These are phyloP conservation scores for Solanum paucissectum DNA, from an alignment of 257 asterid genomes.

Conservation along the genomic window DNA sequence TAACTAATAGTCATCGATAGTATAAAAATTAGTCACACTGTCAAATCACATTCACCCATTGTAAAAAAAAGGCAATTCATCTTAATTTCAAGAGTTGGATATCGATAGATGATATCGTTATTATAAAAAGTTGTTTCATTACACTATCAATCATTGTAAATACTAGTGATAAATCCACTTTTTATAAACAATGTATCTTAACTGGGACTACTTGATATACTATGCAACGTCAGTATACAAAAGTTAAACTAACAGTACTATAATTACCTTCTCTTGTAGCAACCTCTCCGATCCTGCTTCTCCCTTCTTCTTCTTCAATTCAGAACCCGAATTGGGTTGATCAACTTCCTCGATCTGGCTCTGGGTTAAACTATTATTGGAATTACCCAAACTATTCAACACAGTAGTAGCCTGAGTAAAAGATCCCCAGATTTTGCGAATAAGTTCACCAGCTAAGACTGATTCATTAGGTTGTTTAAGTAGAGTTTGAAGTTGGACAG, in stretches of 20 bases:
- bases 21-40: not conserved
- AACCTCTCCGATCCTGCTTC: slow-evolving; percentile 48
- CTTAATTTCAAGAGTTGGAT: not conserved
- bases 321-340: slow-evolving; percentile 11
- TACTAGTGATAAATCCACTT: not conserved
- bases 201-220: not conserved
- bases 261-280: slow-evolving; percentile 53
- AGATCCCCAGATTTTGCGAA: slow-evolving; percentile 27
- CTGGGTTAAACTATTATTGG: not conserved
- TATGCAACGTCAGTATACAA: not conserved
- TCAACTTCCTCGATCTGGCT: slow-evolving; percentile 20
- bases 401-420: slow-evolving; percentile 24
- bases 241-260: not conserved
- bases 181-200: not conserved
- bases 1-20: not conserved
- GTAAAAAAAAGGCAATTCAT: too few species aligned
- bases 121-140: not conserved
- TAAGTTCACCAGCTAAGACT: slow-evolving; percentile 14
- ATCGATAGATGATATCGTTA: not conserved
- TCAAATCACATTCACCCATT: not conserved
- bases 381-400: slow-evolving; percentile 4
- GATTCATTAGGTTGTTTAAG: slow-evolving; percentile 5
- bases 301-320: not conserved
- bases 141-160: not conserved
- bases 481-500: slow-evolving; percentile 30